Evolutionary conservation across 78 protist species (phyloP).

Genomic region (Paratrimastix pyriformis): DNA sequence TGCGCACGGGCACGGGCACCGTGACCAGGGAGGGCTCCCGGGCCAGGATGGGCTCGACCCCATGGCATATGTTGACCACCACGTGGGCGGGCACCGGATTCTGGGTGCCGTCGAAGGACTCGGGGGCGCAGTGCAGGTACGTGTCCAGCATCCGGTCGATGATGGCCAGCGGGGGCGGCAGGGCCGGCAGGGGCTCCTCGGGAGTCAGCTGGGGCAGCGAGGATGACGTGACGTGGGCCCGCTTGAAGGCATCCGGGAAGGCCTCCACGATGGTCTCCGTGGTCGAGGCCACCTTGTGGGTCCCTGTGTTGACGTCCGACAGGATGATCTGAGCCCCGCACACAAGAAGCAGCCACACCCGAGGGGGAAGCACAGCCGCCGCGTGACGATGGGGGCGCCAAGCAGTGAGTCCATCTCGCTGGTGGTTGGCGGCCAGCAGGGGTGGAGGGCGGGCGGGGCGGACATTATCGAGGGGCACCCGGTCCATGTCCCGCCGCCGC

Average conservation of each 20-base stretch:
- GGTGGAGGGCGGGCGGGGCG: too few relatives aligned
- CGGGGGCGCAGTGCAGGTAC: neutral
- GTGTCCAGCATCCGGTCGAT: neutral
- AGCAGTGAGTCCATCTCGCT: too few relatives aligned
- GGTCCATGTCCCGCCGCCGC: neutral
- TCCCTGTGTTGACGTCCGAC: too few relatives aligned
- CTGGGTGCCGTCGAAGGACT: too few relatives aligned
- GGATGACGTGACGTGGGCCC: neutral
- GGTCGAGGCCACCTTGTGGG: neutral
- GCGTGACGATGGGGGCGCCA: too few relatives aligned
- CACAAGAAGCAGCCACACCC: too few relatives aligned
- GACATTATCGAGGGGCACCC: neutral
- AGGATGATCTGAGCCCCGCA: too few relatives aligned
- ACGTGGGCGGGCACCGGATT: neutral
- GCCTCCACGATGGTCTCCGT: neutral
- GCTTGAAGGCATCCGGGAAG: neutral
- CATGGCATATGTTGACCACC: neutral
- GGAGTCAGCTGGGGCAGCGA: neutral
- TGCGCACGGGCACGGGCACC: neutral
- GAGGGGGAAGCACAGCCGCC: too few relatives aligned
- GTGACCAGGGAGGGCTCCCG: conserved; percentile 8
- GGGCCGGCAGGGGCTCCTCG: neutral
- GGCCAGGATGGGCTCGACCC: neutral
- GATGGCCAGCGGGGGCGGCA: neutral
- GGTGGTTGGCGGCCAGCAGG: too few relatives aligned